A percentile compares a stretch with the other conserved stretches of the same genome.
phyloP scores from a whole-genome alignment of 2,329 filamentous ascomycete genomes.

The Neoscytalidium dimidiatum region DNA sequence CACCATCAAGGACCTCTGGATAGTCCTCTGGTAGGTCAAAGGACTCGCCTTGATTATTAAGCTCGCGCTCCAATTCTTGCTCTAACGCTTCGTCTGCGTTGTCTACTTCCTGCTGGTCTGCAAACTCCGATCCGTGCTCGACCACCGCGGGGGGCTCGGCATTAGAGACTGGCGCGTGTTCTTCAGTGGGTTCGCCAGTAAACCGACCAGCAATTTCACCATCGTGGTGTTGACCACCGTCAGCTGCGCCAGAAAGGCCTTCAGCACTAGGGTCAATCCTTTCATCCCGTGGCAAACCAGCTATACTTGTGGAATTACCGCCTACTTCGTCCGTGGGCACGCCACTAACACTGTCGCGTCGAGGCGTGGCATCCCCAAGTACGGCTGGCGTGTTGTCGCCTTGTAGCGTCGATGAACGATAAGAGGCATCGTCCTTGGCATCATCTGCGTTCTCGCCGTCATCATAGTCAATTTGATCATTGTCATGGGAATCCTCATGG shows the following conservation, averaged over 20 bases:
- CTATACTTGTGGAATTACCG: background rate
- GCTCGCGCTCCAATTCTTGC: constrained; percentile 7
- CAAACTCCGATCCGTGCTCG: background rate
- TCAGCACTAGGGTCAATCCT: background rate
- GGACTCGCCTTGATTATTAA: background rate
- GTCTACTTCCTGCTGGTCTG: background rate
- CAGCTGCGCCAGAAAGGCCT: background rate
- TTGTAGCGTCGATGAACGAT: constrained; percentile 36
- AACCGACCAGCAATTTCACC: too few relatives aligned
- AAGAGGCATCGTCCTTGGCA: constrained; percentile 25
- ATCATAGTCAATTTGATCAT: constrained; percentile 53
- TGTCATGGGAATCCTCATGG: constrained; percentile 26
- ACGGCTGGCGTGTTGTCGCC: constrained; percentile 30
- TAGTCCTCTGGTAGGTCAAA: background rate
- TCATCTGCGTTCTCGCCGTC: constrained; percentile 44
- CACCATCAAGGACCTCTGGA: background rate
- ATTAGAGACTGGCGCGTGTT: background rate
- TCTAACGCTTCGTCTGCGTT: background rate
- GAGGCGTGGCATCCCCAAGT: constrained; percentile 11
- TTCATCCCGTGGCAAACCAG: background rate
- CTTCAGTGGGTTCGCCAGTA: background rate
- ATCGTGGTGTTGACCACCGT: background rate
- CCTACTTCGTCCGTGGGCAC: background rate
- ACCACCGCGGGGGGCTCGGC: background rate
- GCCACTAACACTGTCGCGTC: background rate